Evolutionary conservation across 768 basidiomycete genomes (phyloP), one percentile per base, ranked within the genome.

Genomic region (Boletellus emodensis): DNA sequence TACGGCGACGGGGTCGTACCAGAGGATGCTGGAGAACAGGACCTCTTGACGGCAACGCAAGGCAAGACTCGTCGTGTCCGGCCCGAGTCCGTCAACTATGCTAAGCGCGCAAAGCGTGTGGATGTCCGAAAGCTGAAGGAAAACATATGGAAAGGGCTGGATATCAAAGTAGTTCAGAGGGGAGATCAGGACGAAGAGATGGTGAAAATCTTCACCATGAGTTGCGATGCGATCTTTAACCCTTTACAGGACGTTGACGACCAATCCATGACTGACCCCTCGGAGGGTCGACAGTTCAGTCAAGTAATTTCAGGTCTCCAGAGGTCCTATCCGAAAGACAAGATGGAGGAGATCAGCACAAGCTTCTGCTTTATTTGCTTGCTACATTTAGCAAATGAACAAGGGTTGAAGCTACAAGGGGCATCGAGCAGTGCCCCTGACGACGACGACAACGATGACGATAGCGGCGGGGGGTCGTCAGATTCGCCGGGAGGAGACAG

Each of bases 291-390:
- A 14, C 76, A 80, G 47, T 93, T 93, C 66, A 81, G 81, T 49
- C 79, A 82, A 48, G 94, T 98, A 55, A 90, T 98, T 57, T 78
- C 83, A 2, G 84, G 84, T 15, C 77, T 99, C 32, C 83, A 89
- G 57, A 77, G 72, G 45, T 82, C 87, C 6, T 98, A 98, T 67
- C 93, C 95, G 0, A 72, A 73, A 51, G 94, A 97, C 38, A 97
- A 95, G 74, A 89, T 98, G 87, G 87, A 87, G 36, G 96, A 99
- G 56, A 96, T 98, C 64, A 96, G 94, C 66, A 98, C 96, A 14
- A 95, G 92, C 56, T 98, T 95, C 83, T 98, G 95, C 67, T 99
- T 98, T 75, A 99, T 98, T 66, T 98, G 96, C 63, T 74, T 98
- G 22, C 73, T 99, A 15, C 96, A 98, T 72, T 72, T 98, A 39